Evolutionary conservation across 2,329 filamentous ascomycete genomes (phyloP), one percentile per base, ranked within the genome.

Genomic region (Colletotrichum sojae): DNA sequence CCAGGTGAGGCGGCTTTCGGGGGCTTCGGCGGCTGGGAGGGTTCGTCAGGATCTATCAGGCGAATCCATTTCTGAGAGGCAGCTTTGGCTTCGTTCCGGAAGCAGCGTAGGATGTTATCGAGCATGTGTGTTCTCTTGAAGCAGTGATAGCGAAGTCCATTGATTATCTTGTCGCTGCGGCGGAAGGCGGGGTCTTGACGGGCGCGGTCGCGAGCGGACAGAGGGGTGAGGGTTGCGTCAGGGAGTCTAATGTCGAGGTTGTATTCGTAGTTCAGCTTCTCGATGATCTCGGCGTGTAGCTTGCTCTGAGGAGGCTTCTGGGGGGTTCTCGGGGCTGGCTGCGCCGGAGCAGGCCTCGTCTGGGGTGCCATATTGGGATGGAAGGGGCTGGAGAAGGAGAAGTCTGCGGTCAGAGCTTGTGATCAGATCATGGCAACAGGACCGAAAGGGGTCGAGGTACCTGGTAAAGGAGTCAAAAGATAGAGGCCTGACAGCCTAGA

Each of bases 231-330:
- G 16, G 51, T 62, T 4, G n/a, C 39, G 20, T 71, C 49, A 0
- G 53, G 22, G n/a, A 53, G 15, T 15, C 69, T 54, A 31, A 71
- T 69, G 20, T 64, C 63, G 18, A 52, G 25, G 2, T 61, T 68
- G 25, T 63, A 68, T n/a, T 68, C 58, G 39, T 36, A 46, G 22
- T 70, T 64, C 12, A 53, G 36, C 45, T 45, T 71, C 71, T 73
- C 72, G 13, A 60, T 48, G 20, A 49, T 40, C 15, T 62, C 43
- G 18, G 13, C 16, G 18, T 57, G 39, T 20, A 3, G 48, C 16
- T 60, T 55, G 55, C 6, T 46, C 4, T 59, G 54, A 4, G 15
- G 65, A 2, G 49, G 36, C 25, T 60, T 69, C 25, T 6, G 59
- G 2, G 61, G 66, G 4, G 66, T 69, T 4, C 36, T 66, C 4